Percentiles rank a stretch among this genome's conserved stretches.
Conservation (phyloP, 2,329 filamentous ascomycete genomes). For the Aaosphaeria arxii region DNA sequence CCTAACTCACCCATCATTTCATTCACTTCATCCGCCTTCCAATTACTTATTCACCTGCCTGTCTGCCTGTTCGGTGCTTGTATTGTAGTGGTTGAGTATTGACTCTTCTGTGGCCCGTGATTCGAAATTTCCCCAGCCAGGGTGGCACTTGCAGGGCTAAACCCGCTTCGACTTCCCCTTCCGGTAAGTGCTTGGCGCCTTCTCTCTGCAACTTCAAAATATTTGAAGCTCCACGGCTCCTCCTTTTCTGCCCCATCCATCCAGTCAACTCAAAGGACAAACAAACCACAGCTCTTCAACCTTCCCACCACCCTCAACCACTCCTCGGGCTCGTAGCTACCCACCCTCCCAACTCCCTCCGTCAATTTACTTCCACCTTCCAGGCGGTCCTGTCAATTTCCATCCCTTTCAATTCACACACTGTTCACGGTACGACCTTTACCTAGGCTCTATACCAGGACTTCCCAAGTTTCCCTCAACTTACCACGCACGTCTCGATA, state of each 20-base stretch:
- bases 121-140: conserved; percentile 4
- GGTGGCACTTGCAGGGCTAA: conserved; percentile 15
- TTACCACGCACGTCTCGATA: conserved; percentile 23
- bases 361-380: conserved; percentile 48
- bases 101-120: too few species aligned
- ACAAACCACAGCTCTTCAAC: conserved; percentile 21
- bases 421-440: conserved; percentile 40
- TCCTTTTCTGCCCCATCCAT: conserved; percentile 22
- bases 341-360: conserved; percentile 48
- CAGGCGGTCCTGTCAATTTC: conserved; percentile 45
- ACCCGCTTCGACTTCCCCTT: conserved; percentile 23
- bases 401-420: conserved; percentile 22
- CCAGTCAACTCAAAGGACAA: conserved; percentile 29
- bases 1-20: too few species aligned
- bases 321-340: conserved; percentile 48
- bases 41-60: too few species aligned
- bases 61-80: too few species aligned
- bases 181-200: conserved; percentile 16
- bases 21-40: too few species aligned
- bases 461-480: conserved; percentile 42
- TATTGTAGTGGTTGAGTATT: too few species aligned
- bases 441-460: conserved; percentile 39
- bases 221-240: conserved; percentile 23
- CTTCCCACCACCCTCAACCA: conserved; percentile 24
- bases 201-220: conserved; percentile 16